Conservation (phyloP, 139 green algal genomes). For the Auxenochlorella pyrenoidosa region DNA sequence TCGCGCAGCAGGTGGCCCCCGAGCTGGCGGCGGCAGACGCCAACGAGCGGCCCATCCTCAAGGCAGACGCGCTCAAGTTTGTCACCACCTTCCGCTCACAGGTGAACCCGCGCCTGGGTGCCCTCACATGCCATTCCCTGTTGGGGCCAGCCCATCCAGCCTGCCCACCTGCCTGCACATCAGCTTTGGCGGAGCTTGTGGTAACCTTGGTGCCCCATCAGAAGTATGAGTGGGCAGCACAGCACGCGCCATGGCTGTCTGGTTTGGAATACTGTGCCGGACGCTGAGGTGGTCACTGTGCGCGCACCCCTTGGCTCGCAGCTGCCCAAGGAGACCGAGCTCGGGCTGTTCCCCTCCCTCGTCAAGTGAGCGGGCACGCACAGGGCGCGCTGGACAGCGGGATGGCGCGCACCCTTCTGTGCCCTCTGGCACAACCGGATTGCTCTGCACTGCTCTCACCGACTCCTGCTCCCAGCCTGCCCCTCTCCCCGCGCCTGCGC, state of each 20-base stretch:
- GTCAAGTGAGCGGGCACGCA: conserved; percentile 42
- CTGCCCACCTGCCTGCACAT: too few species aligned
- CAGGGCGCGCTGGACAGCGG: background rate
- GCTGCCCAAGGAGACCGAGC: conserved; percentile 74
- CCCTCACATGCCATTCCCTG: too few species aligned
- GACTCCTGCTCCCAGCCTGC: too few species aligned
- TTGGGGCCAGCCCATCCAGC: too few species aligned
- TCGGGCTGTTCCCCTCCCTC: conserved; percentile 75
- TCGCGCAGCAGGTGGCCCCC: conserved; percentile 79
- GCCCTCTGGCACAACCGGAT: background rate
- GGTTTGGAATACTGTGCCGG: too few species aligned
- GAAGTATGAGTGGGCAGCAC: too few species aligned
- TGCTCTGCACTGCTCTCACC: background rate
- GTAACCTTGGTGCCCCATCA: too few species aligned
- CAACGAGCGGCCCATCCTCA: conserved; percentile 84
- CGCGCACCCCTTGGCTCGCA: conserved; percentile 21
- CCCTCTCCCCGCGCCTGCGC: background rate
- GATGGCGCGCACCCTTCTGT: background rate
- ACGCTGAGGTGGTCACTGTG: too few species aligned
- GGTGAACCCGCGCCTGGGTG: too few species aligned
- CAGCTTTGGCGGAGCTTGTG: too few species aligned
- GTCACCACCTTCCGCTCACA: conserved; percentile 89
- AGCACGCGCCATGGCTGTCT: too few species aligned
- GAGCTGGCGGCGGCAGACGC: conserved; percentile 77
- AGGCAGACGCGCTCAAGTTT: conserved; percentile 97